Conservation (phyloP, 2,329 filamentous ascomycete species). For the Thelonectria olida region DNA sequence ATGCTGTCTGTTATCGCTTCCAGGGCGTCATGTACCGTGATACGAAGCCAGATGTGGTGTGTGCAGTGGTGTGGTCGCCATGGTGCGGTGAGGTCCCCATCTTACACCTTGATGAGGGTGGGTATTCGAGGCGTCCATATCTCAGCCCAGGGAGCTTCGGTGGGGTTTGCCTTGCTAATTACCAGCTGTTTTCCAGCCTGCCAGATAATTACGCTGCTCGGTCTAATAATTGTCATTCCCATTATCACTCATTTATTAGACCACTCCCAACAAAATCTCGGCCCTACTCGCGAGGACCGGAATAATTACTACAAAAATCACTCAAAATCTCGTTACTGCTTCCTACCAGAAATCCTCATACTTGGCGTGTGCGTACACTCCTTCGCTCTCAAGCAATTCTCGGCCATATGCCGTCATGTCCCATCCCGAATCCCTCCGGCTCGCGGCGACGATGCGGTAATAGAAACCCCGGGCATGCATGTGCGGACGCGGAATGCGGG, state of each 20-base stretch:
- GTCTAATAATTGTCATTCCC: neutral
- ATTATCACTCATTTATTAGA: neutral
- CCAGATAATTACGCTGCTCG: neutral
- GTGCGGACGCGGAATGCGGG: conserved; percentile 13
- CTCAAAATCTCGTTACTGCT: conserved; percentile 2
- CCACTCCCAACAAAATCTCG: neutral
- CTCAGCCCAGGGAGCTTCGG: neutral
- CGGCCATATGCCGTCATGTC: conserved; percentile 14
- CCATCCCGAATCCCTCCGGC: conserved; percentile 20
- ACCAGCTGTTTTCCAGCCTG: neutral
- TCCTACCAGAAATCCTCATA: neutral
- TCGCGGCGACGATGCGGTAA: conserved; percentile 22
- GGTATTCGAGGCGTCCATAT: too few species aligned
- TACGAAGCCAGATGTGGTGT: neutral
- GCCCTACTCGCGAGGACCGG: neutral
- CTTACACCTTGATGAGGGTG: neutral
- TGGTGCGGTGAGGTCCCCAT: neutral
- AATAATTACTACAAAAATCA: neutral
- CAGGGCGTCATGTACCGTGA: neutral
- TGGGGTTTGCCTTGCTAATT: neutral
- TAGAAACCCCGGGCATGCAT: conserved; percentile 11
- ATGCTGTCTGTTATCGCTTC: too few species aligned
- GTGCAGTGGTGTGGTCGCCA: neutral
- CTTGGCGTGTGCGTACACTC: neutral
- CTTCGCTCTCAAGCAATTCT: neutral